phyloP scores from a whole-genome alignment of 345 rosid genomes.

The Clarkia xantiana region DNA sequence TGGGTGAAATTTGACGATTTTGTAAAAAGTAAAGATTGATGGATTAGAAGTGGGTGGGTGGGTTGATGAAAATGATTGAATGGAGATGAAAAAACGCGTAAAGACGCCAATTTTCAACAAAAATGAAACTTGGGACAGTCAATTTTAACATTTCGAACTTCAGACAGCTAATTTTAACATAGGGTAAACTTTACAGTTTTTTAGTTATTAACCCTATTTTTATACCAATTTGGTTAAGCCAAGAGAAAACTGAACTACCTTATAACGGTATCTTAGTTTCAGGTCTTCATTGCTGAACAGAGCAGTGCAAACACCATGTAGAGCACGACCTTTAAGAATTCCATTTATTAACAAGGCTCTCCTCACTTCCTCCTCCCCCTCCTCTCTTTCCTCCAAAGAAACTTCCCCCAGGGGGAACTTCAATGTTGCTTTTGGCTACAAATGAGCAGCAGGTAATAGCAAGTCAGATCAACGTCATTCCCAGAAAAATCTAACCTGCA shows the following conservation, averaged over 20 bases:
- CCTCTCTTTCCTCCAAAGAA: conserved; percentile 60
- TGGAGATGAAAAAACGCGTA: too few relatives aligned
- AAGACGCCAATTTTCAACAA: too few relatives aligned
- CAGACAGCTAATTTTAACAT: too few relatives aligned
- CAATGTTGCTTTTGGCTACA: conserved; percentile 78
- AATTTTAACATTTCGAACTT: too few relatives aligned
- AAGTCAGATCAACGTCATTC: neutral
- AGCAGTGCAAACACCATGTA: conserved; percentile 64
- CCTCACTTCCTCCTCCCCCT: conserved; percentile 34
- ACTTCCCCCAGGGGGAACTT: conserved; percentile 81
- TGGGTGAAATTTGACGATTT: too few relatives aligned
- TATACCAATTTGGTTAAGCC: neutral
- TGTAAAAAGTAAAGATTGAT: too few relatives aligned
- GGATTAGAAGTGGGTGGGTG: too few relatives aligned
- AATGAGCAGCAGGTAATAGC: conserved; percentile 1
- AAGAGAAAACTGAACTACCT: conserved; percentile 27
- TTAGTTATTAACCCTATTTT: too few relatives aligned
- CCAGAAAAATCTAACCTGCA: neutral
- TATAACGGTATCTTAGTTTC: conserved; percentile 59
- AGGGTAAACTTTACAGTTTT: too few relatives aligned
- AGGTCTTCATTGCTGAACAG: conserved; percentile 56
- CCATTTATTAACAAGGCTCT: conserved; percentile 45
- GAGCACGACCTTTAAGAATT: conserved; percentile 36
- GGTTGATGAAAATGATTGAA: too few relatives aligned
- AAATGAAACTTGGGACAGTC: too few relatives aligned